Evolutionary conservation across 2,329 filamentous ascomycete species (phyloP), one percentile per base, ranked within the genome.

Genomic region (Colletotrichum paranaense): DNA sequence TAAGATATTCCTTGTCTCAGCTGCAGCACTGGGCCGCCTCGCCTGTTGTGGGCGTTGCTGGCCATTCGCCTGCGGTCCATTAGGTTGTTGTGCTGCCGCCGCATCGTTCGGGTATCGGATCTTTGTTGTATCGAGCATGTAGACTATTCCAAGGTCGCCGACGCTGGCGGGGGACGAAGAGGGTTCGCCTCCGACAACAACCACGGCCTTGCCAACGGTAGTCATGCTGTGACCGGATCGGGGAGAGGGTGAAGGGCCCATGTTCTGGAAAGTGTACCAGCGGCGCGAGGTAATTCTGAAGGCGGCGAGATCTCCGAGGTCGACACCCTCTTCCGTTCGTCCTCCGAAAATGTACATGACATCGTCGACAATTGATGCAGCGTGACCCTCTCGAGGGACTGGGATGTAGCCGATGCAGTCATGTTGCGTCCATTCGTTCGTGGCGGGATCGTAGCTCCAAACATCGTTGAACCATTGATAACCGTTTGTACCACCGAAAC

Each of bases 191-290:
- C 94, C 97, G 38, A 98, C 88, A 53, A 98, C 94, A 60, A 98
- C 92, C 75, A 99, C 92, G 73, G 95, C 94, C 82, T 98, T 98
- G 35, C 94, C 95, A 75, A 96, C 94, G 2, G 95, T 92, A 2
- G 97, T 98, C 97, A 99, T 98, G 82, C 95, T 98, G 82, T 99
- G 97, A 1, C 97, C 97, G 19, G 96, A 98, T 73, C 97, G 90
- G 38, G 97, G 92, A 3, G 95, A 98, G 0, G 97, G 97, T 1
- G 95, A 97, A 3, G 95, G 95, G 0, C 97, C 97, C 97, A 99
- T 99, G 80, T 99, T 99, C 80, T 99, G 97, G 84, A 99, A 99
- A 46, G 97, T 99, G 82, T 98, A 99, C 97, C 97, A 99, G 73
- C 97, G 91, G 76, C 94, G 92, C 12, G 95, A 95, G 1, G 93